These are phyloP conservation scores for Phoenix dactylifera DNA, from an alignment of 176 grass and related monocot species.

Conservation along the genomic window DNA sequence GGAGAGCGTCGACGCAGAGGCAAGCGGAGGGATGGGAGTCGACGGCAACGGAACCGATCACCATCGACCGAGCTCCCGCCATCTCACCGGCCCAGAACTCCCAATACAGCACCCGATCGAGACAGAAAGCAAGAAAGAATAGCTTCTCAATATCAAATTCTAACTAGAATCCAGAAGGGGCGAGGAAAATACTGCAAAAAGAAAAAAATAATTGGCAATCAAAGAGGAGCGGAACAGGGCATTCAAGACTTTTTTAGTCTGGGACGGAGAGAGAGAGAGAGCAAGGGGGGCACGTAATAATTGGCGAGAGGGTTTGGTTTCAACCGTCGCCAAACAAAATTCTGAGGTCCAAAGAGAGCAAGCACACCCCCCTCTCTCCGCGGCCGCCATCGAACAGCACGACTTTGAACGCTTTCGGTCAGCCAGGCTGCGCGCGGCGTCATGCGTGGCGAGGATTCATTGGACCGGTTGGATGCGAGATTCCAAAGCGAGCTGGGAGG, in stretches of 20 bases:
- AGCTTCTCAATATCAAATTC: background rate
- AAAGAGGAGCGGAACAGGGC: background rate
- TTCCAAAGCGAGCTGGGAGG: no score
- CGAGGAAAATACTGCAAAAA: background rate
- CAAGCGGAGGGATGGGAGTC: slow-evolving; percentile 6
- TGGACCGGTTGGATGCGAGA: no score
- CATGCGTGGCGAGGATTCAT: no score
- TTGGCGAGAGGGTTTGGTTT: slow-evolving; percentile 3
- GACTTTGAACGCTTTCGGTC: no score
- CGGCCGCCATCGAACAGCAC: no score
- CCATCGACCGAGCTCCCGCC: slow-evolving; percentile 20
- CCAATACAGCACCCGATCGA: no score
- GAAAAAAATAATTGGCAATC: background rate
- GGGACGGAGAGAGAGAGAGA: background rate
- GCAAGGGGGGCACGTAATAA: background rate
- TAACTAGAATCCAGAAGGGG: background rate
- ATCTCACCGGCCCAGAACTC: background rate
- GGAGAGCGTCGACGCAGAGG: slow-evolving; percentile 2
- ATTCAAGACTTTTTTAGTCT: background rate
- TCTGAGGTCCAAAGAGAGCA: slow-evolving; percentile 13
- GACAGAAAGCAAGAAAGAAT: no score
- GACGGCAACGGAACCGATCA: slow-evolving; percentile 26
- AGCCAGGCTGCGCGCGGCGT: no score
- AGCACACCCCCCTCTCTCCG: no score
- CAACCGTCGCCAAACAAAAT: slow-evolving; percentile 33